Base-by-base conservation (phyloP, 768 basidiomycete genomes). In the Termitomyces sp. region DNA sequence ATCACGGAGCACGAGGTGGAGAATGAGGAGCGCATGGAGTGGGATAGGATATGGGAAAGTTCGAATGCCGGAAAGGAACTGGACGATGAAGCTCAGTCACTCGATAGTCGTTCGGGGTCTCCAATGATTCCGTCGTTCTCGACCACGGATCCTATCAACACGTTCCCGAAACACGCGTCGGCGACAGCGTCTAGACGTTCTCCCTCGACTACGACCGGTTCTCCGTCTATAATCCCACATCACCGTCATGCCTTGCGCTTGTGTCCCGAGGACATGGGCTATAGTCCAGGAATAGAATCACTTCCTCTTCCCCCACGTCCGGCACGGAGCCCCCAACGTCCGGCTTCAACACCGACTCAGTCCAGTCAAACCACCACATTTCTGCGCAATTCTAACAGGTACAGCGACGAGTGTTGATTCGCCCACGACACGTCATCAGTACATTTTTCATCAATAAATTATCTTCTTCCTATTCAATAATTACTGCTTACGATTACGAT, bases 101-200 rank as follows among this genome's bases (percentile, higher is more conserved):
- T 23, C 0, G 37, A 49, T 5, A 45, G 51, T n/a, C 44, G 54
- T 1, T 38, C 59, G 1, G 58, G 41, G 5, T 78, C 81, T 1
- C 81, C 79, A 17, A 73, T 70, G 40, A 81, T 81, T 9, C 82
- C 84, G 5, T 67, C 75, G 17, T 84, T 85, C 57, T 80, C 78
- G 7, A 80, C 76, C 0, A 65, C 68, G 1, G 75, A 72, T 9
- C 68, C 72, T 25, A 77, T 82, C 58, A 83, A 82, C 63, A 65
- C 73, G n/a, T 82, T 82, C 56, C 32, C 60, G 0, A 54, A 54
- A 21, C 54, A 54, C 0, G 12, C 49, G 21, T 64, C 63, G 23
- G n/a, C n/a, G n/a, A 38, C 35, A n/a, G 17, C 17, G 10, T 25
- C 34, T 4, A 35, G 8, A 6, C 34, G 7, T 5, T 63, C 61